phyloP scores from a whole-genome alignment of 176 grass and related monocot genomes.

The Cymbopogon citratus region DNA sequence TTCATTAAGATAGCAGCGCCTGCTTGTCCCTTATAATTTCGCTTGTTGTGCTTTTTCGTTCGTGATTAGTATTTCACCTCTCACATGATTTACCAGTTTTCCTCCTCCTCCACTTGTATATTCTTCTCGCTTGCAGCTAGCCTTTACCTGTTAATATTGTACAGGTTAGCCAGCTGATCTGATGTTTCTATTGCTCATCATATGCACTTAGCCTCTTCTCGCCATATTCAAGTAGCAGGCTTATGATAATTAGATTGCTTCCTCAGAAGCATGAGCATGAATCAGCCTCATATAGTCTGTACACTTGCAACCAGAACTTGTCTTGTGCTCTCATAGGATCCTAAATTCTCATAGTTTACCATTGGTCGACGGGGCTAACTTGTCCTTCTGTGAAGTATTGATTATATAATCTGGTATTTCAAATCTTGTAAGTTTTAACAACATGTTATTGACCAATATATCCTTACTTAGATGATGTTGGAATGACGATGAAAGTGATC shows the following conservation, averaged over 20 bases:
- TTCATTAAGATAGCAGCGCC: no score
- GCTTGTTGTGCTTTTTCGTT: no score
- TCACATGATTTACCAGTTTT: background rate
- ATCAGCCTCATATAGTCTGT: background rate
- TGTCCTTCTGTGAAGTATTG: background rate
- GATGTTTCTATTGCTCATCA: background rate
- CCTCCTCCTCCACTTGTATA: background rate
- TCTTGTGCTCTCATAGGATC: background rate
- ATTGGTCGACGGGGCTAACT: background rate
- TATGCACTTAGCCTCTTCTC: background rate
- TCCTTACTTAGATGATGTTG: background rate
- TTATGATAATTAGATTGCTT: background rate
- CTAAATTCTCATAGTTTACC: background rate
- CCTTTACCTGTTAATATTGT: background rate
- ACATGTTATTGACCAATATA: background rate
- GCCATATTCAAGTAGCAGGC: background rate
- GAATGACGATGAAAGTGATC: background rate
- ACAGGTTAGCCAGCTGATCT: background rate
- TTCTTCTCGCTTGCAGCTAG: background rate
- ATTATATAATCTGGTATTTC: background rate
- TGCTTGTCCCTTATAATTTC: background rate
- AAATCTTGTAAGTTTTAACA: background rate
- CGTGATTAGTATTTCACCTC: background rate
- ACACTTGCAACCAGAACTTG: background rate
- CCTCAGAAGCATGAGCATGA: slow-evolving; percentile 15